These are phyloP conservation scores for Nigrograna mackinnonii DNA, from an alignment of 2,329 filamentous ascomycete species.

Conservation along the genomic window DNA sequence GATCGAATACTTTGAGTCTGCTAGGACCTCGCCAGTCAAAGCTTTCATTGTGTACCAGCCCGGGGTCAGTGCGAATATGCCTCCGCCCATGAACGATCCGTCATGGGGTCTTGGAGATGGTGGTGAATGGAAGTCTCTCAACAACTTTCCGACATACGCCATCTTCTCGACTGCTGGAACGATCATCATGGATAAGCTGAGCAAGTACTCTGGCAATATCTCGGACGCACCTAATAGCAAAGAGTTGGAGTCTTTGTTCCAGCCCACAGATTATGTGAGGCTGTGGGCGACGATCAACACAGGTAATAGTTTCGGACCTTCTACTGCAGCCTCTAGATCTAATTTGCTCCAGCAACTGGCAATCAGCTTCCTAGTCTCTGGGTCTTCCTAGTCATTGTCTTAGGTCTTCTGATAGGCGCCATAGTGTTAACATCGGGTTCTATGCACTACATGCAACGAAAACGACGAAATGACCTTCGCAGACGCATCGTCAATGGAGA, in stretches of 20 bases:
- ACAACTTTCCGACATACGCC: slow-evolving; percentile 81
- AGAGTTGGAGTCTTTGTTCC: slow-evolving; percentile 41
- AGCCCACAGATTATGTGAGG: slow-evolving; percentile 50
- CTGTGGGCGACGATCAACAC: slow-evolving; percentile 56
- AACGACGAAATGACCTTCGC: slow-evolving; percentile 68
- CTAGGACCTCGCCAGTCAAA: slow-evolving; percentile 62
- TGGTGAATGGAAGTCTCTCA: slow-evolving; percentile 71
- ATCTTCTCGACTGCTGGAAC: slow-evolving; percentile 70
- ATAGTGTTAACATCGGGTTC: slow-evolving; percentile 67
- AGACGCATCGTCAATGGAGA: slow-evolving; percentile 76
- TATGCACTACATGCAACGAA: slow-evolving; percentile 79
- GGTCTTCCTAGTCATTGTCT: slow-evolving; percentile 73
- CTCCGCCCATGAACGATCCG: slow-evolving; percentile 66
- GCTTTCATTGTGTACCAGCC: slow-evolving; percentile 61
- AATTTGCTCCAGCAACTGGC: slow-evolving; percentile 47
- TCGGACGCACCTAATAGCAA: slow-evolving; percentile 49
- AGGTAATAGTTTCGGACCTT: slow-evolving; percentile 31
- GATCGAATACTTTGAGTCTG: slow-evolving; percentile 67
- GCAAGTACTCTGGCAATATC: slow-evolving; percentile 77
- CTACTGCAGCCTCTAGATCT: background rate
- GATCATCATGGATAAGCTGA: slow-evolving; percentile 71
- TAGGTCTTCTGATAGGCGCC: slow-evolving; percentile 71
- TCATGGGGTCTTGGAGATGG: slow-evolving; percentile 73
- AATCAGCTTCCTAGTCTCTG: slow-evolving; percentile 72
- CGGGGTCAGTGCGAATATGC: slow-evolving; percentile 55